Evolutionary conservation across 2,329 filamentous ascomycete species (phyloP).

Genomic region (Herpotrichia juniperi): DNA sequence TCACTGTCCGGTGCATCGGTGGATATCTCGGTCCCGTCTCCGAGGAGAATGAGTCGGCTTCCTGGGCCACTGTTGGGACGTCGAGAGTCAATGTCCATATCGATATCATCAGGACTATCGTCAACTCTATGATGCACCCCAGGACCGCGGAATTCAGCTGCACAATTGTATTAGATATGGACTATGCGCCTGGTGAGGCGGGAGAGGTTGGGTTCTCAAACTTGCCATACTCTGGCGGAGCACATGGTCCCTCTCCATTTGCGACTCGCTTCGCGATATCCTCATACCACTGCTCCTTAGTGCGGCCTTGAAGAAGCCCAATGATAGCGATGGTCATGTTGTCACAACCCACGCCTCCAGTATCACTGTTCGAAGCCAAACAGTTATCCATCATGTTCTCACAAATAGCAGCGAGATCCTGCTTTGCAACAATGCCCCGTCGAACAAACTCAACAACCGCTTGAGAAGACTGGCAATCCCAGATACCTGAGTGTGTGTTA

Average conservation of each 20-base stretch:
- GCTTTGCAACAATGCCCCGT: constrained; percentile 94
- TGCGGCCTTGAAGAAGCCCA: constrained; percentile 87
- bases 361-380: constrained; percentile 95
- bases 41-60: constrained; percentile 90
- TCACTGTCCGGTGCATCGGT: constrained; percentile 89
- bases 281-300: constrained; percentile 98
- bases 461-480: constrained; percentile 99
- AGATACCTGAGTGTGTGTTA: constrained; percentile 73
- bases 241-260: constrained; percentile 96
- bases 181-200: constrained; percentile 40
- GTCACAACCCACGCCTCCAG: constrained; percentile 95
- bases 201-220: constrained; percentile 53
- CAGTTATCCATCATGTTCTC: constrained; percentile 99
- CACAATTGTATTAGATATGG: constrained; percentile 42
- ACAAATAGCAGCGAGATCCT: constrained; percentile 92
- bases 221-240: constrained; percentile 99
- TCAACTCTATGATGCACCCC: constrained; percentile 58
- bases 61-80: constrained; percentile 66
- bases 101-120: constrained; percentile 65
- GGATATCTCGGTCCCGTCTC: constrained; percentile 91
- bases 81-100: constrained; percentile 72
- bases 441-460: constrained; percentile 96
- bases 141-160: constrained; percentile 59
- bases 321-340: constrained; percentile 99
- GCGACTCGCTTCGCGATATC: constrained; percentile 92